Evolutionary conservation across 495 filamentous ascomycete species (phyloP).

Genomic region (Penicillium nucicola): DNA sequence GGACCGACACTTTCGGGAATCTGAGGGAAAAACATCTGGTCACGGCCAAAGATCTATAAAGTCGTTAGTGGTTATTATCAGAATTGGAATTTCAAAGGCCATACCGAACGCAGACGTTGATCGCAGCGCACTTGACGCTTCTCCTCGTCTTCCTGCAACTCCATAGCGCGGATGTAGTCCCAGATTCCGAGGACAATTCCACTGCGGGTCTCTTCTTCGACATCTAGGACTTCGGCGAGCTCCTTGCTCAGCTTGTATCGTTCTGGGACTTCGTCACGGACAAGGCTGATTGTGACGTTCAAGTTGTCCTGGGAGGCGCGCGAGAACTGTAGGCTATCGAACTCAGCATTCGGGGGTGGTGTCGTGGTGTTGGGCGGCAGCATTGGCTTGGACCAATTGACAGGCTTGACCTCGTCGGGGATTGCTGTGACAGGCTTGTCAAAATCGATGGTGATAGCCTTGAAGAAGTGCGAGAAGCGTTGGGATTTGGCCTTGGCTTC

Average conservation of each 20-base stretch:
- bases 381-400: constrained; percentile 72
- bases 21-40: constrained; percentile 83
- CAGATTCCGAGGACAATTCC: constrained; percentile 87
- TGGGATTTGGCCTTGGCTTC: constrained; percentile 43
- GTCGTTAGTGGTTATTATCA: constrained; percentile 7
- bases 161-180: constrained; percentile 89
- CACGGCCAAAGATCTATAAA: constrained; percentile 69
- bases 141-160: constrained; percentile 89
- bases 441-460: constrained; percentile 82
- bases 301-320: constrained; percentile 87
- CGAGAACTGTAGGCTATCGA: constrained; percentile 90
- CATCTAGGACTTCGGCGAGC: constrained; percentile 82
- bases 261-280: constrained; percentile 81
- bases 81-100: constrained; percentile 12
- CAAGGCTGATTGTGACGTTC: constrained; percentile 86
- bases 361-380: constrained; percentile 48
- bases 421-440: constrained; percentile 53
- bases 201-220: constrained; percentile 78
- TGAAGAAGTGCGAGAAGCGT: constrained; percentile 94
- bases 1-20: constrained; percentile 69
- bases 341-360: constrained; percentile 59
- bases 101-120: constrained; percentile 69
- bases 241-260: constrained; percentile 72
- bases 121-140: constrained; percentile 89
- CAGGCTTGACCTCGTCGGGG: constrained; percentile 56